These are phyloP conservation scores for Taphrina pruni DNA, from an alignment of 1,139 yeast species.

Conservation along the genomic window DNA sequence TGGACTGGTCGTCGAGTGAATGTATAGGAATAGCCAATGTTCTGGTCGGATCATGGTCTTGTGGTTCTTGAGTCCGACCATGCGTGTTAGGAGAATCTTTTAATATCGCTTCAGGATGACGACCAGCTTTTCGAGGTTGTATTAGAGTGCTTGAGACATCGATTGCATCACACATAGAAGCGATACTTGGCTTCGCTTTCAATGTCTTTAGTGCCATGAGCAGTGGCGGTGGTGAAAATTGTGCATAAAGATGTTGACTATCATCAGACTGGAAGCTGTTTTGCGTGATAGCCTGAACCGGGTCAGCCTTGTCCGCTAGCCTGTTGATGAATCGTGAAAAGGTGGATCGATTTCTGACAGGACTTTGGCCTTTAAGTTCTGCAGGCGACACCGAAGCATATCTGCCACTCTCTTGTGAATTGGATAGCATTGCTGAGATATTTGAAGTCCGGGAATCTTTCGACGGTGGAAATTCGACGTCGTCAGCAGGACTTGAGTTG, in stretches of 20 bases:
- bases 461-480: conserved; percentile 12
- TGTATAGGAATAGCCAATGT: conserved; percentile 2
- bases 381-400: not conserved
- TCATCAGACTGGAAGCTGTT: not conserved
- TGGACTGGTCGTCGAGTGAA: not conserved
- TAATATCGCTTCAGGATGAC: not conserved
- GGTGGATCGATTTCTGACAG: conserved; percentile 7
- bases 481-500: not conserved
- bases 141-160: conserved; percentile 17
- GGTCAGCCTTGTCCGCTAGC: conserved; percentile 8
- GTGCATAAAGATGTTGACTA: not conserved
- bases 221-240: not conserved
- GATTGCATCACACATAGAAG: conserved; percentile 16
- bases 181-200: conserved; percentile 34
- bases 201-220: conserved; percentile 26
- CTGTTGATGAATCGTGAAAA: conserved; percentile 14
- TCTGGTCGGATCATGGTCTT: not conserved
- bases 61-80: not conserved
- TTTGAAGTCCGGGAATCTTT: conserved; percentile 8
- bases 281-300: not conserved
- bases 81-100: not conserved
- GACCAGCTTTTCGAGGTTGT: conserved; percentile 9
- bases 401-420: not conserved
- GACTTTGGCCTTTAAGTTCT: conserved; percentile 7
- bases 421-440: not conserved